Conservation (phyloP, 257 asterid species). For the Capsicum chinense region DNA sequence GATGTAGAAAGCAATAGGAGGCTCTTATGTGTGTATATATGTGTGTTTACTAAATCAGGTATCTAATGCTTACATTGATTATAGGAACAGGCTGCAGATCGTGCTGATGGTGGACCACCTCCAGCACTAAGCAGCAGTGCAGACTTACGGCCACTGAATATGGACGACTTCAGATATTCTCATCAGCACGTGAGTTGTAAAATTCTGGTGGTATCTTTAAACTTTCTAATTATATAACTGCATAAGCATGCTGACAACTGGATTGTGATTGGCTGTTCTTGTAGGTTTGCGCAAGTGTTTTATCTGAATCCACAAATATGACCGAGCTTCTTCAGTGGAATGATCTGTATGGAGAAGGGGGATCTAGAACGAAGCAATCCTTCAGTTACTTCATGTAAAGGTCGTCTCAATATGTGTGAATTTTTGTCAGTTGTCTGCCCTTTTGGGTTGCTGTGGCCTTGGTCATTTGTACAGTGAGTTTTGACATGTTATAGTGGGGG, state of each 20-base stretch:
- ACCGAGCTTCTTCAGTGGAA: slow-evolving; percentile 80
- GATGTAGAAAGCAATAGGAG: not conserved
- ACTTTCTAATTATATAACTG: not conserved
- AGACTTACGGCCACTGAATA: too few relatives aligned
- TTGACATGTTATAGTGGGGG: slow-evolving; percentile 46
- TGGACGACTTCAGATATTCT: too few relatives aligned
- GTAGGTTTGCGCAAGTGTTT: slow-evolving; percentile 51
- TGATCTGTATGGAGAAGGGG: slow-evolving; percentile 85
- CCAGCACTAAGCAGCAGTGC: slow-evolving; percentile 47
- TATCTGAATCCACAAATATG: slow-evolving; percentile 73
- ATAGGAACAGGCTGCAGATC: slow-evolving; percentile 79
- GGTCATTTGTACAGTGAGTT: slow-evolving; percentile 41
- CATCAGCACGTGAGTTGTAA: too few relatives aligned
- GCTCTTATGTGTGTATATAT: not conserved
- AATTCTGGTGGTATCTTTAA: slow-evolving; percentile 11
- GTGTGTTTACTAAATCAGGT: not conserved
- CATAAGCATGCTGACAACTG: not conserved
- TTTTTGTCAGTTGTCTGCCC: not conserved
- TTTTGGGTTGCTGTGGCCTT: slow-evolving; percentile 34
- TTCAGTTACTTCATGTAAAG: slow-evolving; percentile 78
- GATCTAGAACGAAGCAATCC: slow-evolving; percentile 66
- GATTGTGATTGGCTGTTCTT: too few relatives aligned
- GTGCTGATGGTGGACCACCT: slow-evolving; percentile 63
- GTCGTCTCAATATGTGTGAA: not conserved
- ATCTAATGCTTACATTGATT: slow-evolving; percentile 33